phyloP scores from a whole-genome alignment of 805 yeast species.

The Yarrowia sp. region DNA sequence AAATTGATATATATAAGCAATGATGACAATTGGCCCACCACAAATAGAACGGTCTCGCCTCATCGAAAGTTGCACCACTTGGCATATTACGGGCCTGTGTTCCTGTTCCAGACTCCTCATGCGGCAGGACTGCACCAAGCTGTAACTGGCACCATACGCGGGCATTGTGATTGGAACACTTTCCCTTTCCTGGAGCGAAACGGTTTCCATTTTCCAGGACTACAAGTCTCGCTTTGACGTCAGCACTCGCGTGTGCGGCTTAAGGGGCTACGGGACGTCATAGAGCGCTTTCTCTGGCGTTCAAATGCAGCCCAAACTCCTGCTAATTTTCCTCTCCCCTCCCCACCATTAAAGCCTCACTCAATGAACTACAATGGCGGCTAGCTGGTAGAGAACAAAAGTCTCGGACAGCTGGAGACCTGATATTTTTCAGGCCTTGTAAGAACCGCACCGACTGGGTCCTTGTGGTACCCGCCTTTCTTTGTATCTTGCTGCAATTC shows the following conservation, averaged over 20 bases:
- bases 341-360: conserved; percentile 3
- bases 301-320: not conserved
- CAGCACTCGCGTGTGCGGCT: not conserved
- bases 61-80: not conserved
- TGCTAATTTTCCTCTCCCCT: not conserved
- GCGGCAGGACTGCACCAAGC: not conserved
- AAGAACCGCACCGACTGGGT: not conserved
- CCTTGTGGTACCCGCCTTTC: not conserved
- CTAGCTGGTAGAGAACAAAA: too few relatives aligned
- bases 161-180: not conserved
- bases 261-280: not conserved
- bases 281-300: not conserved
- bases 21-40: not conserved
- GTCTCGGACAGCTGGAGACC: not conserved
- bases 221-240: not conserved
- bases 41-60: not conserved
- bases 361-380: too few relatives aligned
- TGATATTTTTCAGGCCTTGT: not conserved
- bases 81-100: not conserved
- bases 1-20: not conserved
- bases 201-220: not conserved
- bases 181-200: not conserved
- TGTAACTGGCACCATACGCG: conserved; percentile 10
- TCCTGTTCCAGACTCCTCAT: not conserved
- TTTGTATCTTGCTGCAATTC: not conserved